Conservation (phyloP, 2,329 filamentous ascomycete species). For the Shiraia sp. region DNA sequence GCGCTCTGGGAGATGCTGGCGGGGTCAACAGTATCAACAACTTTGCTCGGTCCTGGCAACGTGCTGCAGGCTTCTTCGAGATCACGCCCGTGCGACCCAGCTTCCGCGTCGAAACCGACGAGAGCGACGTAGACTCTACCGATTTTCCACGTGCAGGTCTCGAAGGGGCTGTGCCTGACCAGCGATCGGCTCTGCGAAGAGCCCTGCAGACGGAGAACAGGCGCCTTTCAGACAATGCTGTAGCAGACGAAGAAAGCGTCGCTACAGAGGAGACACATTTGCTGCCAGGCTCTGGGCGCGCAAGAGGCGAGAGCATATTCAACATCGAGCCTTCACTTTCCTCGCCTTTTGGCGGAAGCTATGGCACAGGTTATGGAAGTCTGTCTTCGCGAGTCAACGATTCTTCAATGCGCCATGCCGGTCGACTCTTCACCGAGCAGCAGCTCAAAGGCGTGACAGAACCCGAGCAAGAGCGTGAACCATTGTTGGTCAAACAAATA, state of each 20-base stretch:
- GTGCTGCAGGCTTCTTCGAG: constrained; percentile 85
- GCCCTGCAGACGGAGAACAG: constrained; percentile 44
- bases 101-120: constrained; percentile 60
- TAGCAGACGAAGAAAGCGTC: constrained; percentile 41
- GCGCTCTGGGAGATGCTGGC: constrained; percentile 69
- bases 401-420: constrained; percentile 60
- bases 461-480: constrained; percentile 59
- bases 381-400: constrained; percentile 61
- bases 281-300: constrained; percentile 31
- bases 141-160: constrained; percentile 38
- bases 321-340: constrained; percentile 60
- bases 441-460: constrained; percentile 48
- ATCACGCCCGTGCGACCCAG: constrained; percentile 79
- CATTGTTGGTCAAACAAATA: constrained; percentile 84
- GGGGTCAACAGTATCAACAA: constrained; percentile 94
- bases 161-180: constrained; percentile 37
- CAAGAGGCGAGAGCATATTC: constrained; percentile 51
- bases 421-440: constrained; percentile 54
- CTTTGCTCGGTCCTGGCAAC: constrained; percentile 89
- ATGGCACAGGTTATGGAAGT: constrained; percentile 66
- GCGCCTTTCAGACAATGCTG: constrained; percentile 44
- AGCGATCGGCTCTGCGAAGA: constrained; percentile 48
- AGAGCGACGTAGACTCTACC: constrained; percentile 35
- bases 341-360: constrained; percentile 72
- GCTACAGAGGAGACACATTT: constrained; percentile 36